These are phyloP conservation scores for Dillenia turbinata DNA, from an alignment of 164 flowering plant genomes.

Conservation along the genomic window DNA sequence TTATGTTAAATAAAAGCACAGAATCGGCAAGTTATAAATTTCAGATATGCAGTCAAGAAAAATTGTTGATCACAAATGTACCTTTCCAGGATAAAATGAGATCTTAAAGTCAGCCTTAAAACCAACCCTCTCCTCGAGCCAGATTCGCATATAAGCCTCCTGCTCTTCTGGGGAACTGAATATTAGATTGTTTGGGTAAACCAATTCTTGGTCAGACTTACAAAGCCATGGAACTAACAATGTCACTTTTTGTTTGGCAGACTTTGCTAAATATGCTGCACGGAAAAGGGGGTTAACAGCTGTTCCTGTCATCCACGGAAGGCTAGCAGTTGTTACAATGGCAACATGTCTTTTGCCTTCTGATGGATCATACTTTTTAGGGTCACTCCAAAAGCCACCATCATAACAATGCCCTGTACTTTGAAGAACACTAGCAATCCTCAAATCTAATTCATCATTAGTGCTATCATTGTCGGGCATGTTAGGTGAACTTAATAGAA, in stretches of 20 bases:
- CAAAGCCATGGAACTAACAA: slow-evolving; percentile 80
- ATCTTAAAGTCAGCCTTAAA: slow-evolving; percentile 66
- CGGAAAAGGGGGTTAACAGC: slow-evolving; percentile 80
- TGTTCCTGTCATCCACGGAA: slow-evolving; percentile 91
- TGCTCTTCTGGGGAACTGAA: slow-evolving; percentile 75
- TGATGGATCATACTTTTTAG: slow-evolving; percentile 28
- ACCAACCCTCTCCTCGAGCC: slow-evolving; percentile 82
- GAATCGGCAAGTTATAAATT: too few species aligned
- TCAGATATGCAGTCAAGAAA: neutral
- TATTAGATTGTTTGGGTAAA: slow-evolving; percentile 58
- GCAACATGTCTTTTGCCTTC: slow-evolving; percentile 67
- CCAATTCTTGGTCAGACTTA: slow-evolving; percentile 66
- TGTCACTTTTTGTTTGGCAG: slow-evolving; percentile 62
- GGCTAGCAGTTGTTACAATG: slow-evolving; percentile 79
- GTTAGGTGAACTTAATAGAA: slow-evolving; percentile 30
- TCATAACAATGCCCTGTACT: slow-evolving; percentile 71
- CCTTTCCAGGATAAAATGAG: slow-evolving; percentile 84
- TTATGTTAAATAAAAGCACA: too few species aligned
- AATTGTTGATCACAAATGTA: slow-evolving; percentile 9
- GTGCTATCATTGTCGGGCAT: slow-evolving; percentile 34
- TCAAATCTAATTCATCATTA: slow-evolving; percentile 55
- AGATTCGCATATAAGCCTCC: slow-evolving; percentile 58
- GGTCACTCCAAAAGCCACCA: slow-evolving; percentile 60
- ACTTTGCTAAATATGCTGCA: slow-evolving; percentile 66
- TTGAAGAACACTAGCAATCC: slow-evolving; percentile 68